Base-by-base conservation (phyloP, 108 stramenopile species). In the Conticribra weissflogii region DNA sequence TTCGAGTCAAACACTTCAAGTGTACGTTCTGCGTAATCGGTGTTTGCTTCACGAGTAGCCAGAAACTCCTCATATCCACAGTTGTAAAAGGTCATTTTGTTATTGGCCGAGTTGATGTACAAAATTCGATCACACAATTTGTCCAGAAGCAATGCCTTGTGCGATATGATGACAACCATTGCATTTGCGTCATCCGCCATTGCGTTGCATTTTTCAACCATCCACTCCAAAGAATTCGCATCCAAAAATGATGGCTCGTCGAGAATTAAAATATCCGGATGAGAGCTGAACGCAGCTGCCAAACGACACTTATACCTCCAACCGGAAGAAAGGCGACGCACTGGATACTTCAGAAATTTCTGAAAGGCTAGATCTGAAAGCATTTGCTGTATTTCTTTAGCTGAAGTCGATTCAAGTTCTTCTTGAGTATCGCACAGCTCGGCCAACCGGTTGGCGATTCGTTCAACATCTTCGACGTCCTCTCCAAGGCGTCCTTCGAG, bases 181-280 rank as follows among this genome's bases (percentile, higher is more conserved):
- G 79, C 53, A 22, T 78, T 54, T 17, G 70, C 67, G 0, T 14
- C 23, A 17, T 52, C 59, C 3, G 82, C 72, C 24, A 73, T 27
- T 3, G 68, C 21, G 25, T 56, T 54, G 3, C 55, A 8, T 28
- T 66, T 56, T 41, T 59, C 22, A 3, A 83, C 57, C 12, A 89
- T 30, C 88, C 88, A 89, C 28, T 57, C 34, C 5, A 59, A 79
- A 2, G 85, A 82, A 7, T 18, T 30, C 2, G 5, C 51, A 49
- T 89, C 88, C 66, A 89, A 66, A 76, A 89, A 89, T 16, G 83
- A 83, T 21, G 88, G 88, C 53, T 89, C 88, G 50, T 89, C 88
- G 56, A 89, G 58, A 15, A 89, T 74, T 27, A 86, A 58, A 5
- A 79, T 50, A 44, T 84, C 82, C 0, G 88, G 78, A 41, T 82